These are phyloP conservation scores for Phytophthora quininea DNA, from an alignment of 352 stramenopile species.

Conservation along the genomic window DNA sequence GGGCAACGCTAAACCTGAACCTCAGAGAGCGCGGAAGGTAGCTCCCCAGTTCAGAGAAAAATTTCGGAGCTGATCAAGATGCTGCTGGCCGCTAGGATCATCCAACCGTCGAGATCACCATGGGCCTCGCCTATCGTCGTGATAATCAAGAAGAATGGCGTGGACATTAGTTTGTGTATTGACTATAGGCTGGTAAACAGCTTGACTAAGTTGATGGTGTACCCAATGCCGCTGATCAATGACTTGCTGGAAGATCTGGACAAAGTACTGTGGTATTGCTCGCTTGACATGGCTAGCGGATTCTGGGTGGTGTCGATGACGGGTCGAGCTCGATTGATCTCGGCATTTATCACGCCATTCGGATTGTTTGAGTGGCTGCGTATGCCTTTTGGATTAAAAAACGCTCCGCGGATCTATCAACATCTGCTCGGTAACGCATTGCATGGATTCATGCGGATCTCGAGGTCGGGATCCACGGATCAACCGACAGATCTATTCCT, in stretches of 20 bases:
- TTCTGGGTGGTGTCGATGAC: slow-evolving; percentile 1
- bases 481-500: not conserved
- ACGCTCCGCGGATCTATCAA: not conserved
- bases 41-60: slow-evolving; percentile 19
- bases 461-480: not conserved
- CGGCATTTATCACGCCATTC: slow-evolving; percentile 23
- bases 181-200: slow-evolving; percentile 16
- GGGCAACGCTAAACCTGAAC: slow-evolving; percentile 12
- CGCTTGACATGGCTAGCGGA: not conserved
- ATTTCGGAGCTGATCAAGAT: slow-evolving; percentile 7
- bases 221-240: slow-evolving; percentile 26
- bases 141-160: slow-evolving; percentile 28
- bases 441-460: not conserved
- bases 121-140: not conserved
- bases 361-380: slow-evolving; percentile 18
- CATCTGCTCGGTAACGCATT: not conserved
- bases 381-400: slow-evolving; percentile 12
- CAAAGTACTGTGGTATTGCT: slow-evolving; percentile 10
- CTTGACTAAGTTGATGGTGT: slow-evolving; percentile 16
- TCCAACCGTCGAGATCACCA: not conserved
- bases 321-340: slow-evolving; percentile 2
- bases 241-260: slow-evolving; percentile 13
- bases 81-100: not conserved
- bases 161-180: slow-evolving; percentile 39
- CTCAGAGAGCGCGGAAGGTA: slow-evolving; percentile 18